phyloP scores from a whole-genome alignment of 1,284 basidiomycete species.

The Sutorius eximius region DNA sequence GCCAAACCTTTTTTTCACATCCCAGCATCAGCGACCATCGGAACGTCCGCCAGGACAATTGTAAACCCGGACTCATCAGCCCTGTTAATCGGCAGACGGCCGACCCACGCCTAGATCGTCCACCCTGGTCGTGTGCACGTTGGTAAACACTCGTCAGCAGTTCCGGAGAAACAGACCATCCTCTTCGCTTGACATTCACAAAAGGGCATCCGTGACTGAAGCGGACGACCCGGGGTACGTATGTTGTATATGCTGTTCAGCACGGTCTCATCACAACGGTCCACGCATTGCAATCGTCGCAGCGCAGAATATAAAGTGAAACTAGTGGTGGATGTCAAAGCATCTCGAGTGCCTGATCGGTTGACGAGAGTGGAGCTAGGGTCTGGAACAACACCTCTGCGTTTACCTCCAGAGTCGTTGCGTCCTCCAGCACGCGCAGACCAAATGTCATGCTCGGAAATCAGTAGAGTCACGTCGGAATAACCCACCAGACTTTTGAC shows the following conservation, averaged over 20 bases:
- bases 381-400: background rate
- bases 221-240: background rate
- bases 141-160: background rate
- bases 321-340: background rate
- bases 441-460: background rate
- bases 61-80: background rate
- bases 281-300: background rate
- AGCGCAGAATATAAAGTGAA: background rate
- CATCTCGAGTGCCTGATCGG: slow-evolving; percentile 3
- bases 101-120: background rate
- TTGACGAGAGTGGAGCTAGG: background rate
- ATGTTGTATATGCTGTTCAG: background rate
- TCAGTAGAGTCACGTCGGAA: slow-evolving; percentile 1
- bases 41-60: background rate
- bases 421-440: background rate
- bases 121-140: background rate
- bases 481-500: background rate
- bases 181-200: background rate
- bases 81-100: too few species aligned
- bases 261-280: background rate
- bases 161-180: background rate
- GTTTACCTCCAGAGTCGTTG: background rate
- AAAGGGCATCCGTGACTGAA: background rate
- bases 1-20: background rate
- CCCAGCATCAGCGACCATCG: background rate